Conservation (phyloP, 805 yeast genomes). For the Starmerella vitae region DNA sequence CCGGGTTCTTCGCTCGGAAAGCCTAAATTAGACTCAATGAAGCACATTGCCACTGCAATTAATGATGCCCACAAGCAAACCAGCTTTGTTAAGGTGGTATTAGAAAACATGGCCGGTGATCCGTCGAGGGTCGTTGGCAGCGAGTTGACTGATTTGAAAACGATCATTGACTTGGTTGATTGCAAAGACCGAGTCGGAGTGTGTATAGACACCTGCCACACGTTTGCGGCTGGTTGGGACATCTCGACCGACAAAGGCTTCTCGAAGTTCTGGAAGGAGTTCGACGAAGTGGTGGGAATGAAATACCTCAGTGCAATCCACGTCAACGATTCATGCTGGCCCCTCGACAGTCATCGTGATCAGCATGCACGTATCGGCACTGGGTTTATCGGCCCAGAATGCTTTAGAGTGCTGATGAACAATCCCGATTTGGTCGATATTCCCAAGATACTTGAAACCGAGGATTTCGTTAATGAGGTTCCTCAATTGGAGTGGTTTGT, state of each 20-base stretch:
- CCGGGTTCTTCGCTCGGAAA: slow-evolving; percentile 70
- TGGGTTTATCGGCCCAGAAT: slow-evolving; percentile 80
- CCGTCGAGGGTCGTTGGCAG: slow-evolving; percentile 76
- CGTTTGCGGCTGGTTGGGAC: slow-evolving; percentile 94
- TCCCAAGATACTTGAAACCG: slow-evolving; percentile 78
- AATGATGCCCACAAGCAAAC: slow-evolving; percentile 69
- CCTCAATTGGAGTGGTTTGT: slow-evolving; percentile 66
- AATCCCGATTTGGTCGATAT: slow-evolving; percentile 44
- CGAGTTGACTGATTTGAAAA: slow-evolving; percentile 55
- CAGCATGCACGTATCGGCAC: slow-evolving; percentile 79
- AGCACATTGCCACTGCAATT: slow-evolving; percentile 60
- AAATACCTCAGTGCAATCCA: slow-evolving; percentile 70
- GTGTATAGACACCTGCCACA: slow-evolving; percentile 91
- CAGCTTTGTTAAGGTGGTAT: slow-evolving; percentile 64
- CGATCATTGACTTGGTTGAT: slow-evolving; percentile 65
- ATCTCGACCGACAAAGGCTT: slow-evolving; percentile 46
- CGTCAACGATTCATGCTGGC: slow-evolving; percentile 90
- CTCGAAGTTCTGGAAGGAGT: slow-evolving; percentile 57
- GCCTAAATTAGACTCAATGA: slow-evolving; percentile 51
- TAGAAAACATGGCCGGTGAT: slow-evolving; percentile 97
- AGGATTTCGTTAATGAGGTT: slow-evolving; percentile 47
- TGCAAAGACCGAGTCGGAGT: slow-evolving; percentile 83
- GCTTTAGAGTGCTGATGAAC: slow-evolving; percentile 67
- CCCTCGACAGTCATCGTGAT: slow-evolving; percentile 78
- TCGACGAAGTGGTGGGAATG: slow-evolving; percentile 61